Evolutionary conservation across 345 rosid species (phyloP).

Genomic region (Arabis alpina): DNA sequence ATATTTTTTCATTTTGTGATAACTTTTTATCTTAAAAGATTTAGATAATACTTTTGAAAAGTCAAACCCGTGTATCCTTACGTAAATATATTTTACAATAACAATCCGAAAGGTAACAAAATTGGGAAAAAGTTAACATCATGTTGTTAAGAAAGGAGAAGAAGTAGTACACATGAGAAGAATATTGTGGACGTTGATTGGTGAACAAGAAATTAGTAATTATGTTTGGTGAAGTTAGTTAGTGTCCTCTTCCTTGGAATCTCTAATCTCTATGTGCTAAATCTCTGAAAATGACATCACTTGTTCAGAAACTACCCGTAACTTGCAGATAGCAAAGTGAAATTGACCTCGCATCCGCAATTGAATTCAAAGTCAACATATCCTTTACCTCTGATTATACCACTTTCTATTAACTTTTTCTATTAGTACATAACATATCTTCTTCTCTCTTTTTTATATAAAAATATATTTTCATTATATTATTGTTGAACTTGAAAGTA

Average conservation of each 20-base stretch:
- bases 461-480: not conserved
- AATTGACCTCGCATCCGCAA: constrained; percentile 7
- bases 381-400: constrained; percentile 12
- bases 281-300: constrained; percentile 35
- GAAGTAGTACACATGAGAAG: constrained; percentile 32
- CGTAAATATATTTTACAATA: constrained; percentile 12
- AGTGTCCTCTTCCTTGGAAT: constrained; percentile 29
- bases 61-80: not conserved
- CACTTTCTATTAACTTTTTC: not conserved
- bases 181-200: constrained; percentile 38
- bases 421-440: not conserved
- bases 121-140: constrained; percentile 22
- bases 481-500: not conserved
- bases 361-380: constrained; percentile 27
- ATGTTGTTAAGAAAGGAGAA: constrained; percentile 37
- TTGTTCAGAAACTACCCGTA: constrained; percentile 7
- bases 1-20: not conserved
- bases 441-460: not conserved
- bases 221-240: constrained; percentile 44
- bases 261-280: constrained; percentile 29
- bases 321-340: constrained; percentile 7
- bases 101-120: constrained; percentile 26
- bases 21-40: not conserved
- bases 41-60: constrained; percentile 3
- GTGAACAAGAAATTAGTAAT: constrained; percentile 37